Percentiles rank a stretch among this genome's conserved stretches.
Evolutionary conservation across 1,284 basidiomycete genomes (phyloP).

Genomic region (Cryptococcus hybrid): DNA sequence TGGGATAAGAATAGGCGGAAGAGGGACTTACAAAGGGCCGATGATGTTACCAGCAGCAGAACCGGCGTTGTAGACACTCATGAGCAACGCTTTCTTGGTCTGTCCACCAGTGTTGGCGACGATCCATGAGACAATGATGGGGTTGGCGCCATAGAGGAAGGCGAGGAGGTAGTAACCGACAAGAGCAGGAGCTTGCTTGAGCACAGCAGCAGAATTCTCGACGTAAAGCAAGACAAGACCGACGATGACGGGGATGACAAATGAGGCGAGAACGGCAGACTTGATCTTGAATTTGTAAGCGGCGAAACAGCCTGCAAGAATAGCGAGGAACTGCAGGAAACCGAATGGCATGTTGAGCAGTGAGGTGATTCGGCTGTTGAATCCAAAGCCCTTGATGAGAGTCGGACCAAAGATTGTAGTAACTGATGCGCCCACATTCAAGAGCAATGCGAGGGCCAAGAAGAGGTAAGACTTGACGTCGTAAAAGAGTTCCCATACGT

Average conservation of each 20-base stretch:
- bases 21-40: conserved; percentile 15
- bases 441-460: conserved; percentile 39
- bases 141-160: conserved; percentile 50
- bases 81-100: conserved; percentile 49
- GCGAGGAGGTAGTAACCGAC: conserved; percentile 50
- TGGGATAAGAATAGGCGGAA: background rate
- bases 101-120: conserved; percentile 43
- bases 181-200: conserved; percentile 20
- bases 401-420: conserved; percentile 39
- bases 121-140: conserved; percentile 49
- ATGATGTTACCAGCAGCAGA: conserved; percentile 35
- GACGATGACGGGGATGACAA: conserved; percentile 41
- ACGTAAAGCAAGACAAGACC: conserved; percentile 32
- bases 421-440: conserved; percentile 36
- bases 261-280: conserved; percentile 31
- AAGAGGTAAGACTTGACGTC: conserved; percentile 48
- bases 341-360: conserved; percentile 52
- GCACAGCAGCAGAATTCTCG: conserved; percentile 10
- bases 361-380: conserved; percentile 31
- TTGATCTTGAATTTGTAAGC: conserved; percentile 40
- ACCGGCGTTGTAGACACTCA: conserved; percentile 35
- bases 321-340: conserved; percentile 37
- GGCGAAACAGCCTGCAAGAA: conserved; percentile 34
- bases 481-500: conserved; percentile 45
- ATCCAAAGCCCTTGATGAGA: conserved; percentile 37